Evolutionary conservation across 2,329 filamentous ascomycete genomes (phyloP), one percentile per base, ranked within the genome.

Genomic region (Diaporthe destruens): DNA sequence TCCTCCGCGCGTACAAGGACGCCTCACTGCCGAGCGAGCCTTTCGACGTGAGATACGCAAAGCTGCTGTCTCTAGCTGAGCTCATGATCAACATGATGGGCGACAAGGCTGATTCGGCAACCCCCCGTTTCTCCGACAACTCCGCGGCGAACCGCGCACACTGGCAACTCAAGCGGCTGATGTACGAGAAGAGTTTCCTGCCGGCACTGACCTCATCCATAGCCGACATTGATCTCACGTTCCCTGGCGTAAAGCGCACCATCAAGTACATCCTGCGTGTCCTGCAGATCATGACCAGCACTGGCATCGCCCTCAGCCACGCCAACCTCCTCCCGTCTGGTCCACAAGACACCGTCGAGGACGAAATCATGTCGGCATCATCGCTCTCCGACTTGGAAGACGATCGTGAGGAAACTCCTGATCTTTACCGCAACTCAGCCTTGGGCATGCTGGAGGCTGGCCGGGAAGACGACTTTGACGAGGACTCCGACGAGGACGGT

Each of bases 141-240:
- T 80, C 81, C 11, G 75, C 80, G 4, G 79, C 84, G 56, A 80
- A 81, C 32, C 85, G 87, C 55, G 95, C 95, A 9, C 93, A 95
- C 75, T 91, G 93, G 77, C 95, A 98, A 79, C 89, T 99, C 76
- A 92, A 94, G 44, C 94, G 95, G 76, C 91, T 98, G 74, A 99
- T 99, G 96, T 98, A 97, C 78, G 96, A 99, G 83, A 99, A 98
- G 84, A 95, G 97, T 71, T 98, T 96, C 80, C 92, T 98, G 74
- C 90, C 93, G 32, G 93, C 96, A 61, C 84, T 99, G 73, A 98
- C 96, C 2, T 90, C 92, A 16, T 97, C 97, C 0, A 95, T 99
- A 77, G 94, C 96, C 23, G 97, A 99, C 78, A 93, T 99, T 73
- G 96, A 98, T 80, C 89, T 99, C 74, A 97, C 97, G 77, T 98